Percentiles rank a stretch among this genome's conserved stretches.
These are phyloP conservation scores for Neofusicoccum ribis DNA, from an alignment of 2,329 filamentous ascomycete species.

Conservation along the genomic window DNA sequence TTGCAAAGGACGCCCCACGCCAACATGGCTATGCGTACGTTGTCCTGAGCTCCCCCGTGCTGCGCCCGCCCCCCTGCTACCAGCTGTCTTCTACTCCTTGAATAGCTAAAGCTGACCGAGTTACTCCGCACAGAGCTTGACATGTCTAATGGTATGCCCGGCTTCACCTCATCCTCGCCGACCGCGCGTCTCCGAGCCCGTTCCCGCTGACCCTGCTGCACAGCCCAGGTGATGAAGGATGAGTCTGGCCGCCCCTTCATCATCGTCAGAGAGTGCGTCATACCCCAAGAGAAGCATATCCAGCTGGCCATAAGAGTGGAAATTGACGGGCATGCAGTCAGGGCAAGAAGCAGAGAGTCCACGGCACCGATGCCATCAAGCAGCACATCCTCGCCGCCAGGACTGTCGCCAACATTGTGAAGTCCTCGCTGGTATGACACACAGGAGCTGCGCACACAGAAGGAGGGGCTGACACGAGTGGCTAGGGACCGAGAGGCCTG, in stretches of 20 bases:
- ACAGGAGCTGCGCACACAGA: not conserved
- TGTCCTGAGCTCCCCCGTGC: slow-evolving; percentile 15
- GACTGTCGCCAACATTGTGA: slow-evolving; percentile 95
- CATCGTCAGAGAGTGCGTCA: slow-evolving; percentile 88
- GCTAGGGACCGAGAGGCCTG: slow-evolving; percentile 80
- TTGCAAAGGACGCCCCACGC: not conserved
- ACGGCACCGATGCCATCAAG: slow-evolving; percentile 96
- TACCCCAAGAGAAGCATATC: not conserved
- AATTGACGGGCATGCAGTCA: slow-evolving; percentile 61
- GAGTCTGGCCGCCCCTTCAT: slow-evolving; percentile 97
- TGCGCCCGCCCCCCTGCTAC: slow-evolving; percentile 16
- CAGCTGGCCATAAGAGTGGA: slow-evolving; percentile 22
- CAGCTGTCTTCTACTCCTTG: not conserved
- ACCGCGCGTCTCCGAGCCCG: not conserved
- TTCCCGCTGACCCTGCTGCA: slow-evolving; percentile 24
- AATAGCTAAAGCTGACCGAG: slow-evolving; percentile 27
- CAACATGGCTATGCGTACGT: slow-evolving; percentile 45
- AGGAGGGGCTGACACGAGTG: not conserved
- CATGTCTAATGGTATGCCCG: slow-evolving; percentile 71
- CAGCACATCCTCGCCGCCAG: slow-evolving; percentile 95
- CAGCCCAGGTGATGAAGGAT: slow-evolving; percentile 84
- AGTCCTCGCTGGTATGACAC: slow-evolving; percentile 74
- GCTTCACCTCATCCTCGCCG: not conserved
- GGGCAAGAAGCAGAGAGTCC: slow-evolving; percentile 95
- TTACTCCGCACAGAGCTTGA: slow-evolving; percentile 65